These are phyloP conservation scores for Boletus hoseneyae DNA, from an alignment of 1,284 basidiomycete species.

Conservation along the genomic window DNA sequence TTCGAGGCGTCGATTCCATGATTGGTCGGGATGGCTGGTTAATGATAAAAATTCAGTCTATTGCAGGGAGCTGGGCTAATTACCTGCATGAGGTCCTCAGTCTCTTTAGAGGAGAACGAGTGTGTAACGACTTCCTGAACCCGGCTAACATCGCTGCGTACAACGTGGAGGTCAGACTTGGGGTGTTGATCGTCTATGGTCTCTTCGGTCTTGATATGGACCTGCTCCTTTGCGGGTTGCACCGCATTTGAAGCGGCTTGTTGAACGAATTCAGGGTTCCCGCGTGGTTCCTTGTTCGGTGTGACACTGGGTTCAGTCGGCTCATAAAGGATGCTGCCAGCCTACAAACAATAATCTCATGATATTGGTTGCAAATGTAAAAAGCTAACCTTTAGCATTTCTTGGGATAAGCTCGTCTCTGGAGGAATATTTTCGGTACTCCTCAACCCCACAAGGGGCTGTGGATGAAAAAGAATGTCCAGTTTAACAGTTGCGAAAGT, in stretches of 20 bases:
- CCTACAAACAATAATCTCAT: slow-evolving; percentile 11
- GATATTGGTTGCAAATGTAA: background rate
- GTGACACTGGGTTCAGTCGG: background rate
- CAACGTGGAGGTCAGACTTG: background rate
- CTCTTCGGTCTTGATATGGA: slow-evolving; percentile 3
- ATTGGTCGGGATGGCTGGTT: slow-evolving; percentile 12
- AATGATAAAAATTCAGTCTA: background rate
- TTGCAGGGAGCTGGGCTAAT: background rate
- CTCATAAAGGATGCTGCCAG: background rate
- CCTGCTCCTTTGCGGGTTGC: background rate
- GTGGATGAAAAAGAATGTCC: background rate
- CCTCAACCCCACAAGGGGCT: slow-evolving; percentile 5
- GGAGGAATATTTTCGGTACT: background rate
- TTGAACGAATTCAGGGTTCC: background rate
- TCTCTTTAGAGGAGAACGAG: slow-evolving; percentile 3
- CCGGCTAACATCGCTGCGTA: background rate
- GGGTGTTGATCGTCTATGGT: background rate
- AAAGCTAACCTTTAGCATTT: slow-evolving; percentile 16
- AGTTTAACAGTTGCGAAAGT: background rate
- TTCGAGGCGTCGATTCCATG: slow-evolving; percentile 11
- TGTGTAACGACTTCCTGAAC: background rate
- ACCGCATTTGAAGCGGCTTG: background rate
- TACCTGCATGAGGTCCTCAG: slow-evolving; percentile 14
- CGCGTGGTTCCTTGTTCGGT: slow-evolving; percentile 1
- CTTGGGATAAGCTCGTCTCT: background rate